Percentiles rank a stretch among this genome's conserved stretches.
Evolutionary conservation across 1,284 basidiomycete species (phyloP).

Genomic region (Ustilago xerochloae): DNA sequence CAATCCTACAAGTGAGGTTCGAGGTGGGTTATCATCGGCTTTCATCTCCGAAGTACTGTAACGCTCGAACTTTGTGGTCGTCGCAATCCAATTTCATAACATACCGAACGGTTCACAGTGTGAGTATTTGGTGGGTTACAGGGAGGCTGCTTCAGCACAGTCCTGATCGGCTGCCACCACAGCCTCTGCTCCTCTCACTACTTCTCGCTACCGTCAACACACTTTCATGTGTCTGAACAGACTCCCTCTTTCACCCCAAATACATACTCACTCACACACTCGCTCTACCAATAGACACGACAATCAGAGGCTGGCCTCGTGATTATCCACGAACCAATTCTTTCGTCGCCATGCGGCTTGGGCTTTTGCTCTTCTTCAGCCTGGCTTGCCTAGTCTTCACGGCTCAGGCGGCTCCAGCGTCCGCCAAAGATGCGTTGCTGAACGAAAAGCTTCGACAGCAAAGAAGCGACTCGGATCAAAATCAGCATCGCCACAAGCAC

Average conservation of each 20-base stretch:
- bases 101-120: too few relatives aligned
- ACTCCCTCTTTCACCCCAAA: not conserved
- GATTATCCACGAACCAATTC: not conserved
- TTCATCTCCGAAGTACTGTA: not conserved
- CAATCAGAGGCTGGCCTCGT: conserved; percentile 23
- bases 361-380: conserved; percentile 21
- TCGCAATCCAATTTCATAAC: too few relatives aligned
- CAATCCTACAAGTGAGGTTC: not conserved
- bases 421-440: conserved; percentile 3
- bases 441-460: conserved; percentile 1
- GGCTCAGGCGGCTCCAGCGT: conserved; percentile 33
- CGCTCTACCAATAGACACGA: not conserved
- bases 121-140: too few relatives aligned
- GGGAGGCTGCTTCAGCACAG: too few relatives aligned
- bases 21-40: not conserved
- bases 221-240: not conserved
- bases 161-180: too few relatives aligned
- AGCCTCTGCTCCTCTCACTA: too few relatives aligned
- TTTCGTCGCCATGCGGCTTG: conserved; percentile 20
- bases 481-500: not conserved
- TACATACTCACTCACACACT: not conserved
- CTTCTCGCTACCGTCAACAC: too few relatives aligned
- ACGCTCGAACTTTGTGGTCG: too few relatives aligned
- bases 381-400: conserved; percentile 33
- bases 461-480: not conserved